A percentile compares a stretch with the other conserved stretches of the same genome.
Conservation (phyloP, 2,329 filamentous ascomycete genomes). For the Leptographium procerum region DNA sequence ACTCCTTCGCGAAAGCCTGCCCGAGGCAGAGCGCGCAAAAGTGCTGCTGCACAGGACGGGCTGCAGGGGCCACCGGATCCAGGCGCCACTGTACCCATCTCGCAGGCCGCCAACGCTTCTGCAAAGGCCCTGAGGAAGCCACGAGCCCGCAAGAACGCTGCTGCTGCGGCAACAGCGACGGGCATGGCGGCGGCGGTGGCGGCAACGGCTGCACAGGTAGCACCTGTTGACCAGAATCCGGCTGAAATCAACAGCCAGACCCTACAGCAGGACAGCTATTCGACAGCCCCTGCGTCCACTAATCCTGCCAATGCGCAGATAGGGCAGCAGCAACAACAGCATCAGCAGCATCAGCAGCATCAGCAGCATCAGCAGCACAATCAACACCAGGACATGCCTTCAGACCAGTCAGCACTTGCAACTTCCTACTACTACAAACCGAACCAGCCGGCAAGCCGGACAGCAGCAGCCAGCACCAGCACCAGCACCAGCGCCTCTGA, state of each 20-base stretch:
- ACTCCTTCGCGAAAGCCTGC: background rate
- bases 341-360: slow-evolving; percentile 5
- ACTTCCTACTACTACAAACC: background rate
- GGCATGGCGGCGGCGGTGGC: background rate
- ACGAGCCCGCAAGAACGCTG: background rate
- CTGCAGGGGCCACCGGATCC: background rate
- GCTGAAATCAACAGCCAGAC: background rate
- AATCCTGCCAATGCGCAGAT: background rate
- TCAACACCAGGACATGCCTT: background rate
- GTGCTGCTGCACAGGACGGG: background rate
- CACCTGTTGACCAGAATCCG: background rate
- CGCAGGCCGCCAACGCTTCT: background rate
- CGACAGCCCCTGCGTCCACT: too few species aligned
- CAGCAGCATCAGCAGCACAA: background rate
- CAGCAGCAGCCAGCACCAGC: background rate
- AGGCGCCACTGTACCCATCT: background rate
- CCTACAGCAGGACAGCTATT: too few species aligned
- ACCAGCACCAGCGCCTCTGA: background rate
- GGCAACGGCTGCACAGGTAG: too few species aligned
- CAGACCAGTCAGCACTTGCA: background rate
- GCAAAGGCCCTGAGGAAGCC: slow-evolving; percentile 3
- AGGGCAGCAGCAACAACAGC: slow-evolving; percentile 10
- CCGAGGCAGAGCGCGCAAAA: background rate
- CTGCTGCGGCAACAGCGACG: background rate
- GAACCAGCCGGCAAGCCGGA: background rate